A percentile compares a stretch with the other conserved stretches of the same genome.
phyloP scores from a whole-genome alignment of 2,329 filamentous ascomycete species.

The Diaporthe vaccinii region DNA sequence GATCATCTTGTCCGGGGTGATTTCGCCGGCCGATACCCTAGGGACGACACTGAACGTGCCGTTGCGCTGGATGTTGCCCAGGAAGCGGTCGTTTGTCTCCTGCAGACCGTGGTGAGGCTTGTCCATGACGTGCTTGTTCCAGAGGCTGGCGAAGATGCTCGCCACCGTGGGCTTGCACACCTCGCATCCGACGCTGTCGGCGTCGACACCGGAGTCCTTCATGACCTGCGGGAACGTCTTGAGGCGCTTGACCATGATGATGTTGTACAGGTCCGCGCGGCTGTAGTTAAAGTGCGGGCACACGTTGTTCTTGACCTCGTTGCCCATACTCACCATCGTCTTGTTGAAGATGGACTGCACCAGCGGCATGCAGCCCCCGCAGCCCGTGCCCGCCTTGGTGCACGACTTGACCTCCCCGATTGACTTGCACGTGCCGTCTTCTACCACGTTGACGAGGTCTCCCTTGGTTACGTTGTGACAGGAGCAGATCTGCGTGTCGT shows the following conservation, averaged over 20 bases:
- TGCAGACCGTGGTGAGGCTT: slow-evolving; percentile 78
- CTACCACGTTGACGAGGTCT: slow-evolving; percentile 79
- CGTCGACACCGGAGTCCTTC: slow-evolving; percentile 80
- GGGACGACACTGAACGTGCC: slow-evolving; percentile 92
- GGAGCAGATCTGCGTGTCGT: slow-evolving; percentile 91
- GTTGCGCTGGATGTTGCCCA: slow-evolving; percentile 92
- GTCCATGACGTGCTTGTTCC: slow-evolving; percentile 87
- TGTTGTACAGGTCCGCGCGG: slow-evolving; percentile 90
- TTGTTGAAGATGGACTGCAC: slow-evolving; percentile 92
- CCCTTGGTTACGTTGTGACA: slow-evolving; percentile 94
- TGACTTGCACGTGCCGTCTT: slow-evolving; percentile 84
- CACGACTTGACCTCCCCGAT: slow-evolving; percentile 88
- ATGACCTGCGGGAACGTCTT: slow-evolving; percentile 82
- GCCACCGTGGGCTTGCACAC: slow-evolving; percentile 86
- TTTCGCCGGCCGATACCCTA: slow-evolving; percentile 86
- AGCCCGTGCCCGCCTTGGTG: slow-evolving; percentile 92
- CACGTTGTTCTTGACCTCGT: slow-evolving; percentile 88
- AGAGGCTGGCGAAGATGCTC: slow-evolving; percentile 84
- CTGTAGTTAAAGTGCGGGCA: slow-evolving; percentile 89
- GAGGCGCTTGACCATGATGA: slow-evolving; percentile 85
- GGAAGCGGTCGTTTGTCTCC: slow-evolving; percentile 90
- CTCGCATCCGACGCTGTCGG: slow-evolving; percentile 84
- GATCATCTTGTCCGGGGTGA: slow-evolving; percentile 87
- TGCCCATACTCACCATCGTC: slow-evolving; percentile 86
- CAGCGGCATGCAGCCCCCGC: slow-evolving; percentile 90